A percentile compares a stretch with the other conserved stretches of the same genome.
Conservation (phyloP, 2,329 filamentous ascomycete species). For the Diaporthe caulivora region DNA sequence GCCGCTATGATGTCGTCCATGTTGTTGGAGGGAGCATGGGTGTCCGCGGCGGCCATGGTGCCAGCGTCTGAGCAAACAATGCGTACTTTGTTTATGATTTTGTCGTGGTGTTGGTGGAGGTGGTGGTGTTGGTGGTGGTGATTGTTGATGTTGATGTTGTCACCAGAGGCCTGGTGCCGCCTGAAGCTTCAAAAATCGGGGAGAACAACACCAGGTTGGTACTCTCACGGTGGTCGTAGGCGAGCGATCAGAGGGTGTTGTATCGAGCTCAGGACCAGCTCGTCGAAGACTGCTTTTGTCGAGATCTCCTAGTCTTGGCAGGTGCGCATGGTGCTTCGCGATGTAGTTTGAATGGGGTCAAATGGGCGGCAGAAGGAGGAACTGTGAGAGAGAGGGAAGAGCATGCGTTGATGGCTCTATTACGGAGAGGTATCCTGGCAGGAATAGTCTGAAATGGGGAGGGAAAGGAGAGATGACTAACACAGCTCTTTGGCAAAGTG, state of each 20-base stretch:
- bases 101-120: neutral
- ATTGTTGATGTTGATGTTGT: too few relatives aligned
- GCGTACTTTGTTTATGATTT: neutral
- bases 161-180: neutral
- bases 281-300: conserved; percentile 39
- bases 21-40: conserved; percentile 35
- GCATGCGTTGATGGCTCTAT: conserved; percentile 3
- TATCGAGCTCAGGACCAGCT: conserved; percentile 35
- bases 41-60: conserved; percentile 36
- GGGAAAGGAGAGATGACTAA: neutral
- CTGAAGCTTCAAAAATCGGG: neutral
- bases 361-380: neutral
- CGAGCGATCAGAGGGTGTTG: conserved; percentile 17
- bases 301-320: conserved; percentile 40
- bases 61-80: neutral
- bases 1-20: conserved; percentile 44
- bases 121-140: neutral
- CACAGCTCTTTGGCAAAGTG: neutral
- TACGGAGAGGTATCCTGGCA: neutral
- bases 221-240: conserved; percentile 35
- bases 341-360: conserved; percentile 32
- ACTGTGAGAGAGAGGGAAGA: conserved; percentile 22
- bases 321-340: conserved; percentile 40
- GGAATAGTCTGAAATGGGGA: neutral
- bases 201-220: conserved; percentile 17